Evolutionary conservation across 2,329 filamentous ascomycete species (phyloP).

Genomic region (Aspergillus fumigatiaffinis): DNA sequence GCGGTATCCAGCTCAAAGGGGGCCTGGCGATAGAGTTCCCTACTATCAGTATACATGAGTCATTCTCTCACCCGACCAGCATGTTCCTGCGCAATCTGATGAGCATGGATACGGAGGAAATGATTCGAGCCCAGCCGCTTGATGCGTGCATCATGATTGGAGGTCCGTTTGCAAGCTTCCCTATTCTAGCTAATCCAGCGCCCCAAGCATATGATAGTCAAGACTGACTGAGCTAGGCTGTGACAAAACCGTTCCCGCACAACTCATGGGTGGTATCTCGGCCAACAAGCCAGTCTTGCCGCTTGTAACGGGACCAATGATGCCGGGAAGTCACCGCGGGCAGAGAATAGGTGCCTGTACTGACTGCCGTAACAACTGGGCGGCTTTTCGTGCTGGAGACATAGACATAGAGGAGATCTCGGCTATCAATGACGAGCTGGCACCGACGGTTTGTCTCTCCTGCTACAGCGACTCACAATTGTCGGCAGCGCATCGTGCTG

Average conservation of each 20-base stretch:
- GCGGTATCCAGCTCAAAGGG: conserved; percentile 63
- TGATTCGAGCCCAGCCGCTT: conserved; percentile 67
- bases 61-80: conserved; percentile 66
- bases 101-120: conserved; percentile 78
- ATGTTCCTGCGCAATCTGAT: conserved; percentile 73
- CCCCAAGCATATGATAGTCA: no score
- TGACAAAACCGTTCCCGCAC: conserved; percentile 70
- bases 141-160: conserved; percentile 67
- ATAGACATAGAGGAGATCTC: conserved; percentile 70
- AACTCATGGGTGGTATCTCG: conserved; percentile 71
- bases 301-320: conserved; percentile 69
- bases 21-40: conserved; percentile 69
- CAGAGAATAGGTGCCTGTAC: conserved; percentile 68
- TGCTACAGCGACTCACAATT: background rate
- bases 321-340: conserved; percentile 65
- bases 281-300: conserved; percentile 69
- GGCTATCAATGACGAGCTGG: conserved; percentile 67
- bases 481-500: background rate
- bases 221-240: conserved; percentile 49
- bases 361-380: conserved; percentile 72
- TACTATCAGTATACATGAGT: conserved; percentile 68
- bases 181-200: background rate
- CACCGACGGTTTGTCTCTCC: conserved; percentile 56
- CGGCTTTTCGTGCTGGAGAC: conserved; percentile 59
- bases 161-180: conserved; percentile 40